These are phyloP conservation scores for Chlorophyllum brunneum DNA, from an alignment of 768 basidiomycete species.

Conservation along the genomic window DNA sequence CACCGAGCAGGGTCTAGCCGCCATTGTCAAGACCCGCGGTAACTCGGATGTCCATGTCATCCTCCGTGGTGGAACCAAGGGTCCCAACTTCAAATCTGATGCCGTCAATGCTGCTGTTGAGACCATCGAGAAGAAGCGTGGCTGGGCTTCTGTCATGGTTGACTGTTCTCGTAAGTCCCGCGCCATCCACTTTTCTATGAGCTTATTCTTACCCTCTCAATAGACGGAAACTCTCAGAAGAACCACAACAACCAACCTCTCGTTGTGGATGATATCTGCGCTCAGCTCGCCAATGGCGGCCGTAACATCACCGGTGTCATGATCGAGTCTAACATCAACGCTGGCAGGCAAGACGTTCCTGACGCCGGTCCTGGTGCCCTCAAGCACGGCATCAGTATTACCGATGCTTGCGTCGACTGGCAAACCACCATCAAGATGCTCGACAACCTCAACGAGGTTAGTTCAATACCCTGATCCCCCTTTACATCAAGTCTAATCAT, in stretches of 20 bases:
- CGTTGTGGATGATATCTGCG: conserved; percentile 66
- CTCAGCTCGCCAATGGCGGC: conserved; percentile 70
- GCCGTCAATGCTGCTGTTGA: conserved; percentile 62
- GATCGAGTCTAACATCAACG: conserved; percentile 94
- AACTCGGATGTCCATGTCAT: conserved; percentile 92
- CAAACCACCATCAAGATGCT: conserved; percentile 73
- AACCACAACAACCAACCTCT: conserved; percentile 90
- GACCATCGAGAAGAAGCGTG: conserved; percentile 59
- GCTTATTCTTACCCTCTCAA: not conserved
- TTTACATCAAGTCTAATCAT: not conserved
- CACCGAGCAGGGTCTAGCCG: conserved; percentile 83
- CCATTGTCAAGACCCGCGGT: conserved; percentile 89
- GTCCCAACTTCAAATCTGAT: conserved; percentile 83
- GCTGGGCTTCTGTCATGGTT: conserved; percentile 75
- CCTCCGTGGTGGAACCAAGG: conserved; percentile 86
- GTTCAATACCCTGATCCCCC: conserved; percentile 3
- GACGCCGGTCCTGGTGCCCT: conserved; percentile 59
- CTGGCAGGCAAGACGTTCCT: conserved; percentile 89
- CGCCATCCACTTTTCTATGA: conserved; percentile 7
- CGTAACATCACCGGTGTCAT: conserved; percentile 88
- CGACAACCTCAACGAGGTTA: conserved; percentile 58
- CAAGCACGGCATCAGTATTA: conserved; percentile 83
- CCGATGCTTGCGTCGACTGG: conserved; percentile 92
- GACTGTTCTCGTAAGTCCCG: conserved; percentile 75
- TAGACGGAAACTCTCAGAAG: conserved; percentile 95